A percentile compares a stretch with the other conserved stretches of the same genome.
phyloP scores from a whole-genome alignment of 768 basidiomycete genomes.

The Pleurotus giganteus region DNA sequence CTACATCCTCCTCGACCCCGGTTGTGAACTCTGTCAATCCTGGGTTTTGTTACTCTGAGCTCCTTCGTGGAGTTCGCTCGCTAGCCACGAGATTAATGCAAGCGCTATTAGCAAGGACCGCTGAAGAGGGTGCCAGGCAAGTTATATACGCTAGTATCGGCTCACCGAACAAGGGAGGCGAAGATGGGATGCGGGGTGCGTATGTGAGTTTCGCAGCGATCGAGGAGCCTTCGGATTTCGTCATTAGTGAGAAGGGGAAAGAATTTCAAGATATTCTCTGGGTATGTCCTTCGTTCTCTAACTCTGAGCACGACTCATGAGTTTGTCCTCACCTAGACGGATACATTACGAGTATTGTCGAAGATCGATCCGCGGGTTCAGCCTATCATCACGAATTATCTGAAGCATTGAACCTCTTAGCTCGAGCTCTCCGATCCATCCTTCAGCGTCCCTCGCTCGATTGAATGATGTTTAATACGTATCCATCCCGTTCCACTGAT shows the following conservation, averaged over 20 bases:
- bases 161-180: constrained; percentile 13
- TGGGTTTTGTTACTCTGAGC: constrained; percentile 38
- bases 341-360: constrained; percentile 18
- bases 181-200: constrained; percentile 27
- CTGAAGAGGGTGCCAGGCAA: constrained; percentile 34
- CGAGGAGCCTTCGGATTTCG: constrained; percentile 31
- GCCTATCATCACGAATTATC: constrained; percentile 16
- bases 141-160: constrained; percentile 34
- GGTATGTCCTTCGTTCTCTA: constrained; percentile 19
- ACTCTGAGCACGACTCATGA: background rate
- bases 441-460: too few relatives aligned
- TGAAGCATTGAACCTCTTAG: too few relatives aligned
- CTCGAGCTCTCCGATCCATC: too few relatives aligned
- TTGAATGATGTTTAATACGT: too few relatives aligned
- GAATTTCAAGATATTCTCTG: constrained; percentile 29
- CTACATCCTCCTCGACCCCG: constrained; percentile 18
- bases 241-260: constrained; percentile 29
- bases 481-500: too few relatives aligned
- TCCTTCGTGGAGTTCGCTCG: constrained; percentile 25
- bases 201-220: constrained; percentile 24
- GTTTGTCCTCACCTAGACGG: constrained; percentile 9
- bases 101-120: constrained; percentile 27
- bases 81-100: constrained; percentile 22
- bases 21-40: constrained; percentile 38
- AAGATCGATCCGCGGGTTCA: constrained; percentile 17